Percentiles rank a stretch among this genome's conserved stretches.
These are phyloP conservation scores for Kodamaea restingae DNA, from an alignment of 805 yeast genomes.

Conservation along the genomic window DNA sequence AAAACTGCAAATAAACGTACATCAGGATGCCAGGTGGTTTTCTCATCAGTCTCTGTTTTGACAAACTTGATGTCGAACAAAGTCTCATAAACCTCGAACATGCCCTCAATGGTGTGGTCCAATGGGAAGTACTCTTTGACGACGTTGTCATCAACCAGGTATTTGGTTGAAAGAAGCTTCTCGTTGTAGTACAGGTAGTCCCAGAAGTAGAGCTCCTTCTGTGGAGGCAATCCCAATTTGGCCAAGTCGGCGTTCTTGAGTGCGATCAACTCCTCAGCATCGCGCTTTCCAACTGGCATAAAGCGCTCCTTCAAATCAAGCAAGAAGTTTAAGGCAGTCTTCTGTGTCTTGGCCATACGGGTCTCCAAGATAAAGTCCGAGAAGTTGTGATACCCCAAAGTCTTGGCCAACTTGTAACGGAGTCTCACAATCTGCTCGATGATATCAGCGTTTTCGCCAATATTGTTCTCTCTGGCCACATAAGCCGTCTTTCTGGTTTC, in stretches of 20 bases:
- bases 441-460: slow-evolving; percentile 58
- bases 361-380: slow-evolving; percentile 71
- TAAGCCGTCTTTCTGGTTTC: slow-evolving; percentile 66
- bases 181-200: slow-evolving; percentile 68
- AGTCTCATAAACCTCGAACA: slow-evolving; percentile 68
- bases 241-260: slow-evolving; percentile 54
- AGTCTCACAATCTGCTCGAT: slow-evolving; percentile 56
- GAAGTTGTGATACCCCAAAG: slow-evolving; percentile 64
- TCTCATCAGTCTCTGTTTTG: slow-evolving; percentile 38
- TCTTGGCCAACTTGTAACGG: slow-evolving; percentile 57
- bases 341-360: slow-evolving; percentile 72
- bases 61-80: slow-evolving; percentile 67
- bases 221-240: slow-evolving; percentile 39
- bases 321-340: slow-evolving; percentile 58
- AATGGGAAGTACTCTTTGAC: slow-evolving; percentile 79
- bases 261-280: slow-evolving; percentile 42
- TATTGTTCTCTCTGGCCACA: slow-evolving; percentile 65
- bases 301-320: slow-evolving; percentile 57
- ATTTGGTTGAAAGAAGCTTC: slow-evolving; percentile 60
- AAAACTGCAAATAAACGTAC: slow-evolving; percentile 72
- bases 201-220: slow-evolving; percentile 56
- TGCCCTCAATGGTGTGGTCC: slow-evolving; percentile 58
- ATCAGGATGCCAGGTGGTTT: slow-evolving; percentile 70
- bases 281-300: slow-evolving; percentile 55
- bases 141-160: slow-evolving; percentile 65